A percentile compares a stretch with the other conserved stretches of the same genome.
Conservation (phyloP, 176 grass and related monocot genomes). For the Rhynchospora tenuis region DNA sequence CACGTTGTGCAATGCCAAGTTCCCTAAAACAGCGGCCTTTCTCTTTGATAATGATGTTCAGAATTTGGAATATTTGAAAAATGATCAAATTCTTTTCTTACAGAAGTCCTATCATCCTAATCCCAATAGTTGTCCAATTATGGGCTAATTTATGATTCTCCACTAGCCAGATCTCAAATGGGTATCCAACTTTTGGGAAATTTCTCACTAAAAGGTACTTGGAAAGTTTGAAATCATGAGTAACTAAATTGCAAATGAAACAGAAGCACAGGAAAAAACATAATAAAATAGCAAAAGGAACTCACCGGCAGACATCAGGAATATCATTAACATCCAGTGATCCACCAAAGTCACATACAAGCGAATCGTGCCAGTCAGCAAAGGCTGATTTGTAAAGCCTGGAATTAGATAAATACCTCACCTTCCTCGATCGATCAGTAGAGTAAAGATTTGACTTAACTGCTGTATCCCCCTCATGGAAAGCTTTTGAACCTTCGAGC, state of each 20-base stretch:
- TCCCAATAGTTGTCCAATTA: too few species aligned
- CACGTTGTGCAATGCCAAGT: background rate
- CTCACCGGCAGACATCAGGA: conserved; percentile 6
- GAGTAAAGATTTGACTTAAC: conserved; percentile 23
- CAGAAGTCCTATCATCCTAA: too few species aligned
- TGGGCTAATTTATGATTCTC: background rate
- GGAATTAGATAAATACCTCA: conserved; percentile 21
- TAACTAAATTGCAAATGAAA: background rate
- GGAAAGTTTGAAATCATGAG: background rate
- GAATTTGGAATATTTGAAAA: background rate
- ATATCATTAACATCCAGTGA: conserved; percentile 13
- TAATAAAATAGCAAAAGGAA: background rate
- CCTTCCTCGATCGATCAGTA: conserved; percentile 11
- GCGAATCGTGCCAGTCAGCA: conserved; percentile 14
- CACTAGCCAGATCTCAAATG: background rate
- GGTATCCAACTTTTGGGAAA: background rate
- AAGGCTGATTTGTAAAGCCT: conserved; percentile 25
- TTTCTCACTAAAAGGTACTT: background rate
- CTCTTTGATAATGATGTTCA: background rate
- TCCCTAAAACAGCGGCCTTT: background rate
- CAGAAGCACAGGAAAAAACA: background rate
- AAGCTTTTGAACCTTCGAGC: conserved; percentile 10
- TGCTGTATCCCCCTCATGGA: conserved; percentile 11
- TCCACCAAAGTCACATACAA: conserved; percentile 21
- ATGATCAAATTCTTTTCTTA: background rate